Evolutionary conservation across 352 stramenopile genomes (phyloP).

Genomic region (Globisporangium acanthophoron): DNA sequence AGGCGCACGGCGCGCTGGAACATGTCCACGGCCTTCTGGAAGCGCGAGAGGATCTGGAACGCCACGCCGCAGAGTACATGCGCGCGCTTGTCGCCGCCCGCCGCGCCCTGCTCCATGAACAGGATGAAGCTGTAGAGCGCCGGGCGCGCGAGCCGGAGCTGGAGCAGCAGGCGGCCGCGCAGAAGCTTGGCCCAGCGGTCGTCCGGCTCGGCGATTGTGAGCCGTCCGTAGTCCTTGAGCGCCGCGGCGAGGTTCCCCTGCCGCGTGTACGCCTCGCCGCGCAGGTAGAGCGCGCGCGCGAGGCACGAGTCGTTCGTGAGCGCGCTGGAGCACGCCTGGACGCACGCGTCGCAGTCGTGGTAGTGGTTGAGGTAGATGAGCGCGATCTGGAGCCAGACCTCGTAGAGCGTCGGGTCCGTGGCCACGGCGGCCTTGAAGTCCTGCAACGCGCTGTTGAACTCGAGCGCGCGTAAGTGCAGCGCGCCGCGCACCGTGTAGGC

Average conservation of each 20-base stretch:
- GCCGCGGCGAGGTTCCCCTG: constrained; percentile 51
- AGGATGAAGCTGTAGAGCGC: constrained; percentile 72
- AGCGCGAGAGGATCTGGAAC: constrained; percentile 67
- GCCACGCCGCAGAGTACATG: constrained; percentile 54
- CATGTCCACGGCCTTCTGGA: constrained; percentile 51
- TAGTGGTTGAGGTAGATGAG: constrained; percentile 80
- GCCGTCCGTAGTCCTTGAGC: constrained; percentile 53
- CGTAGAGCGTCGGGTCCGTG: constrained; percentile 66
- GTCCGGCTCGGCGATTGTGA: constrained; percentile 52
- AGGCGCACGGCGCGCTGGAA: constrained; percentile 57
- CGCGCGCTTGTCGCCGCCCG: constrained; percentile 29
- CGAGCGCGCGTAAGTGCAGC: constrained; percentile 57
- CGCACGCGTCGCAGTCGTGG: constrained; percentile 61
- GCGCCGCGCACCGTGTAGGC: constrained; percentile 69
- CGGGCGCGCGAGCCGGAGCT: constrained; percentile 46
- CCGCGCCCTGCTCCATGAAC: constrained; percentile 48
- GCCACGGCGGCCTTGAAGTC: constrained; percentile 76
- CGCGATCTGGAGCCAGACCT: constrained; percentile 77
- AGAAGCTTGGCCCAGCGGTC: constrained; percentile 62
- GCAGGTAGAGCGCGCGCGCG: constrained; percentile 54
- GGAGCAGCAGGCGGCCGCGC: constrained; percentile 47
- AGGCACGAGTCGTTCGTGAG: constrained; percentile 61
- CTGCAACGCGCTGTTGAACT: constrained; percentile 72
- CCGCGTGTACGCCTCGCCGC: constrained; percentile 54
- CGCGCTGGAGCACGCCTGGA: constrained; percentile 57